Evolutionary conservation across 768 basidiomycete species (phyloP).

Genomic region (Russula abietina): DNA sequence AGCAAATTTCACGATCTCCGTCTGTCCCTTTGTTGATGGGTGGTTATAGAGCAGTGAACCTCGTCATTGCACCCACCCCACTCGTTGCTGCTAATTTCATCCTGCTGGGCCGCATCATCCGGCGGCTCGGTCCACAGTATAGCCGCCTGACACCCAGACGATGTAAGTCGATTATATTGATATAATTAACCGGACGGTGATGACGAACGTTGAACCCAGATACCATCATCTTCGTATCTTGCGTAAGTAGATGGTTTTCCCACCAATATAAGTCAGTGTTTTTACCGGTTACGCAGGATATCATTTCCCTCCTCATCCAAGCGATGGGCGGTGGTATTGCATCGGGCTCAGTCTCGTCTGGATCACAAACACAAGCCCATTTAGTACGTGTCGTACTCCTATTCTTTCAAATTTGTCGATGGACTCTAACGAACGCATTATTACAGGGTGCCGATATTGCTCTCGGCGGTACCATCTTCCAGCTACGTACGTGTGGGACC

Average conservation of each 20-base stretch:
- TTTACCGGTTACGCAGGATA: conserved; percentile 14
- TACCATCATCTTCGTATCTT: conserved; percentile 14
- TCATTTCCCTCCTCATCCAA: conserved; percentile 19
- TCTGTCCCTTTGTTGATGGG: background rate
- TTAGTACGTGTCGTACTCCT: background rate
- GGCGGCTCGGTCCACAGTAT: conserved; percentile 17
- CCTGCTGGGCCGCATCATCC: conserved; percentile 21
- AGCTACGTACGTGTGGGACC: conserved; percentile 9
- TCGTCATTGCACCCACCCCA: conserved; percentile 22
- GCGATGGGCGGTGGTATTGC: conserved; percentile 19
- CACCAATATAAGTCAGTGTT: background rate
- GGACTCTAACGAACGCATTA: background rate
- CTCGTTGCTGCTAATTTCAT: conserved; percentile 24
- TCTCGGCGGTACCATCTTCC: conserved; percentile 22
- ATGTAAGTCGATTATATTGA: conserved; percentile 7
- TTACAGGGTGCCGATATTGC: conserved; percentile 16
- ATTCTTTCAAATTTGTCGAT: background rate
- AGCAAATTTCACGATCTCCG: background rate
- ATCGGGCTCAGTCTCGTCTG: background rate
- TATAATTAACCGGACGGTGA: background rate
- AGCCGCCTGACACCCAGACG: conserved; percentile 20
- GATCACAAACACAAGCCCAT: background rate
- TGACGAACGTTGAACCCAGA: conserved; percentile 9
- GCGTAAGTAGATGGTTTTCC: conserved; percentile 6
- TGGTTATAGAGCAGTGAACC: conserved; percentile 2